phyloP scores from a whole-genome alignment of 768 basidiomycete genomes.

The Crassisporium funariophilum region DNA sequence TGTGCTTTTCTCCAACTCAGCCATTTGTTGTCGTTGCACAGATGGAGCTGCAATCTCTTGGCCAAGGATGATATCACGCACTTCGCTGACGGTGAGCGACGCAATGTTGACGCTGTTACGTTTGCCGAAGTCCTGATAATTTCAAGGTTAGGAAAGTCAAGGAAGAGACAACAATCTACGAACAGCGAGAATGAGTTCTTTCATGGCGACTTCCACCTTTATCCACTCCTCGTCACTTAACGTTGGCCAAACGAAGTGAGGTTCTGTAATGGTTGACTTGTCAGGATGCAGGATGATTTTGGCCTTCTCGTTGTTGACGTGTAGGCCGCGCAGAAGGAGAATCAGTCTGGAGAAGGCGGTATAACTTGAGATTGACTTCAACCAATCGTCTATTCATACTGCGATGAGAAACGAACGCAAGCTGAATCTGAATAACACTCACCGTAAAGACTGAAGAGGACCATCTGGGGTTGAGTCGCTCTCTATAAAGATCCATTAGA shows the following conservation, averaged over 20 bases:
- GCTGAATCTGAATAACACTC: constrained; percentile 14
- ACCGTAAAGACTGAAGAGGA: constrained; percentile 96
- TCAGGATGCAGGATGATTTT: constrained; percentile 98
- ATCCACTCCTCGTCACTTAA: constrained; percentile 96
- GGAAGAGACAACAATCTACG: constrained; percentile 22
- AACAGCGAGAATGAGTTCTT: constrained; percentile 91
- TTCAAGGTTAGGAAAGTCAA: constrained; percentile 12
- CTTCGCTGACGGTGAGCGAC: constrained; percentile 93
- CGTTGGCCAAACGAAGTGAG: constrained; percentile 97
- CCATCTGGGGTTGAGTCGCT: constrained; percentile 99
- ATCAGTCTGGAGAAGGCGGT: constrained; percentile 99
- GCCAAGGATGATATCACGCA: constrained; percentile 97
- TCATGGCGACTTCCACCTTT: constrained; percentile 98
- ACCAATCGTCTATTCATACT: constrained; percentile 82
- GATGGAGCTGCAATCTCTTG: constrained; percentile 98
- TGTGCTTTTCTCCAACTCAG: constrained; percentile 94
- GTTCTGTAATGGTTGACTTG: constrained; percentile 94
- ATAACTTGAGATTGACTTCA: constrained; percentile 98
- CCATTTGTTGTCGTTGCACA: constrained; percentile 98
- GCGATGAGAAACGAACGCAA: constrained; percentile 6
- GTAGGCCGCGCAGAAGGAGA: constrained; percentile 92
- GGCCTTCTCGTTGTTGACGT: constrained; percentile 99
- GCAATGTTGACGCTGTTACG: constrained; percentile 99
- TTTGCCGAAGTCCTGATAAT: constrained; percentile 88
- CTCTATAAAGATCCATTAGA: constrained; percentile 48